Evolutionary conservation across 495 filamentous ascomycete species (phyloP).

Genomic region (Xylaria venustula): DNA sequence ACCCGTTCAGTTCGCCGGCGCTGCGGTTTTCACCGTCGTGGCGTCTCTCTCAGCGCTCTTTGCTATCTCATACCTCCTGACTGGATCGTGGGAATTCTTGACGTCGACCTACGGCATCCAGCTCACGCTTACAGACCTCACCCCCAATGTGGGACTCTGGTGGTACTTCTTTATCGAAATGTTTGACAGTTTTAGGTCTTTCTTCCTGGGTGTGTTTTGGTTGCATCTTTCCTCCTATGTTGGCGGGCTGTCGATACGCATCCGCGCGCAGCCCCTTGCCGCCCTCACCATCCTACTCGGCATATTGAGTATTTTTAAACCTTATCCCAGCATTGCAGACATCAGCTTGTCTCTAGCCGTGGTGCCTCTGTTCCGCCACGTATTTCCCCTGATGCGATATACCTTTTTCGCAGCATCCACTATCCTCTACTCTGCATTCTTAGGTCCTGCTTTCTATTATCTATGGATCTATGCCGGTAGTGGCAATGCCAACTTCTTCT

Average conservation of each 20-base stretch:
- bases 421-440: slow-evolving; percentile 79
- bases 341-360: slow-evolving; percentile 78
- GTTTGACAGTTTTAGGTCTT: slow-evolving; percentile 95
- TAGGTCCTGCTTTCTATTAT: slow-evolving; percentile 94
- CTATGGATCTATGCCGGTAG: slow-evolving; percentile 98
- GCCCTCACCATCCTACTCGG: slow-evolving; percentile 78
- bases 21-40: slow-evolving; percentile 48
- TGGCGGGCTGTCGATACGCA: slow-evolving; percentile 73
- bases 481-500: slow-evolving; percentile 99
- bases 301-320: slow-evolving; percentile 90
- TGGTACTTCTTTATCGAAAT: slow-evolving; percentile 99
- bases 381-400: slow-evolving; percentile 95
- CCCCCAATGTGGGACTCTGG: slow-evolving; percentile 94
- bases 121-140: slow-evolving; percentile 85
- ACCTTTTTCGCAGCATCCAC: slow-evolving; percentile 80
- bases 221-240: slow-evolving; percentile 89
- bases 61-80: slow-evolving; percentile 69
- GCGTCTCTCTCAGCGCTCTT: slow-evolving; percentile 57
- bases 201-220: slow-evolving; percentile 98
- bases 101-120: slow-evolving; percentile 88
- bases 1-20: slow-evolving; percentile 49
- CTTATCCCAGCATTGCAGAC: slow-evolving; percentile 90
- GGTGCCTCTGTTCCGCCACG: slow-evolving; percentile 83
- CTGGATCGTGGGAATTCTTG: slow-evolving; percentile 82
- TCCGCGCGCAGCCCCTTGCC: slow-evolving; percentile 82